Percentiles rank a stretch among this genome's conserved stretches.
Evolutionary conservation across 768 basidiomycete species (phyloP).

Genomic region (Boletus pseudopeckii): DNA sequence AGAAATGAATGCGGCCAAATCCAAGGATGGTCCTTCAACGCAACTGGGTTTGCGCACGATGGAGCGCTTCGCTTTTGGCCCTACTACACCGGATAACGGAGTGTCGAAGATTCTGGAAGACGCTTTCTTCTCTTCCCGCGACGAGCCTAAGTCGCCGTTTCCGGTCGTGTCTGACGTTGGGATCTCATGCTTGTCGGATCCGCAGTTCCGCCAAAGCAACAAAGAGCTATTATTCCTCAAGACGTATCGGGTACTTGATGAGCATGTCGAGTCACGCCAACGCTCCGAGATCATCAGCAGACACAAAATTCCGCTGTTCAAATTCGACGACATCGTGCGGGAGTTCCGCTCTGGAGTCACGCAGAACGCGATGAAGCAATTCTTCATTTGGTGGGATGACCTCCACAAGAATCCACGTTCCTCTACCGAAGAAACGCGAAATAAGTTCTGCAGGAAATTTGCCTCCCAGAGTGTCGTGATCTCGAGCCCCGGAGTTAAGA

Average conservation of each 20-base stretch:
- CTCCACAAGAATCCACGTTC: background rate
- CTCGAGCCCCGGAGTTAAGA: background rate
- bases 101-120: slow-evolving; percentile 15
- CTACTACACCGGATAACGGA: slow-evolving; percentile 27
- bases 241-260: slow-evolving; percentile 4
- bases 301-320: slow-evolving; percentile 6
- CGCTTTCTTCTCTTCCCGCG: slow-evolving; percentile 12
- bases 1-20: slow-evolving; percentile 46
- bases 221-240: slow-evolving; percentile 6
- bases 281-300: slow-evolving; percentile 1
- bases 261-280: background rate
- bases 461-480: slow-evolving; percentile 38
- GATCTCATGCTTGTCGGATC: background rate
- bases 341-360: slow-evolving; percentile 12
- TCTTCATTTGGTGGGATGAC: slow-evolving; percentile 13
- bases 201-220: slow-evolving; percentile 4
- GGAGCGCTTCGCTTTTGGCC: slow-evolving; percentile 72
- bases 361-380: slow-evolving; percentile 3
- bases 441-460: slow-evolving; percentile 32
- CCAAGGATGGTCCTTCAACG: background rate
- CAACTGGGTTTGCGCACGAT: slow-evolving; percentile 61
- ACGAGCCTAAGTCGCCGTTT: background rate
- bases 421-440: slow-evolving; percentile 3
- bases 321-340: slow-evolving; percentile 2
- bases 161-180: slow-evolving; percentile 12